Conservation (phyloP, 371 early-diverging fungal genomes). For the Mortierella sp. region DNA sequence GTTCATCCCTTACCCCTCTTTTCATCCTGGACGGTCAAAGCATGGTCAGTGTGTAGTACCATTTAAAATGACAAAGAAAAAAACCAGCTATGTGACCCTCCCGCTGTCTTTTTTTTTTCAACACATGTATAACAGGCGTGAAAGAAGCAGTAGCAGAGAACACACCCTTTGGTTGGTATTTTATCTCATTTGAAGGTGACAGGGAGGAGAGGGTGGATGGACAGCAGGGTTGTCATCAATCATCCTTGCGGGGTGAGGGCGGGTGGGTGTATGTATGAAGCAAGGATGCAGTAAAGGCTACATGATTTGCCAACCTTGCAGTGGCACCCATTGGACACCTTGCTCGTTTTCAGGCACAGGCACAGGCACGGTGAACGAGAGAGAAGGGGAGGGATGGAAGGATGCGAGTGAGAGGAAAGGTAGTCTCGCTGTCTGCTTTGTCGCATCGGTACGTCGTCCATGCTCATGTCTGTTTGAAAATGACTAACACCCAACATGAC, state of each 20-base stretch:
- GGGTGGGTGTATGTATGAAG: neutral
- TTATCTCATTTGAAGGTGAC: conserved; percentile 20
- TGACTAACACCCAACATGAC: conserved; percentile 4
- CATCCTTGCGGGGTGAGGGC: neutral
- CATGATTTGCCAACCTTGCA: neutral
- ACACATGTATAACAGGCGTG: neutral
- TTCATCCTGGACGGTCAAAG: conserved; percentile 11
- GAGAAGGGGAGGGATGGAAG: neutral
- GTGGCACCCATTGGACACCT: neutral
- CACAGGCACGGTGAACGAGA: neutral
- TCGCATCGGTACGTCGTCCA: too few species aligned
- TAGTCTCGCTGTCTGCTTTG: neutral
- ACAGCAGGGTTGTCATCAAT: neutral
- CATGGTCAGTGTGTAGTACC: conserved; percentile 17
- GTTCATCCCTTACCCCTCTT: neutral
- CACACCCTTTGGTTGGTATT: conserved; percentile 16
- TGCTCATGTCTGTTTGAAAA: neutral
- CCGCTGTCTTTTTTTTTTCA: neutral
- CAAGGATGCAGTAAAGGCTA: neutral
- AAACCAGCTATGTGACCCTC: conserved; percentile 7
- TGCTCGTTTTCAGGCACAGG: neutral
- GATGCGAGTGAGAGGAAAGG: neutral
- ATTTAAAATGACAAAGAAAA: neutral
- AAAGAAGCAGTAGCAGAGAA: neutral
- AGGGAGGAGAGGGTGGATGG: neutral